Evolutionary conservation across 139 green algal species (phyloP).

Genomic region (Picochlorum sp.): DNA sequence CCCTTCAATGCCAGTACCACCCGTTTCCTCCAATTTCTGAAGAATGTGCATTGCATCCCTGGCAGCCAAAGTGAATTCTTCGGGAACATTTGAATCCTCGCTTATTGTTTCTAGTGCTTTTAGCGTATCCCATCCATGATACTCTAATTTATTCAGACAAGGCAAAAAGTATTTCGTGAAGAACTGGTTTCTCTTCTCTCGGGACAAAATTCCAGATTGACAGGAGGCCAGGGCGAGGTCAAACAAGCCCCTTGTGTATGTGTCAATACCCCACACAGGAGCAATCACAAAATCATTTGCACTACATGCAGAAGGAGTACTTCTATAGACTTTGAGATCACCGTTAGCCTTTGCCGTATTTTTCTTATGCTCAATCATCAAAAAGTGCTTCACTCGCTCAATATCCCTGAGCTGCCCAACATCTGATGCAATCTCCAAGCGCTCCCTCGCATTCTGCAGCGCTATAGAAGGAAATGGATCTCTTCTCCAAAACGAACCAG

Average conservation of each 20-base stretch:
- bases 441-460: neutral
- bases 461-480: neutral
- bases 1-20: slow-evolving; percentile 34
- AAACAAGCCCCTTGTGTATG: slow-evolving; percentile 44
- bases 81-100: neutral
- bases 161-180: slow-evolving; percentile 54
- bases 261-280: slow-evolving; percentile 72
- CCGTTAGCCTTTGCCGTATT: too few species aligned
- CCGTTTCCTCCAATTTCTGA: slow-evolving; percentile 8
- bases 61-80: neutral
- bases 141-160: slow-evolving; percentile 39
- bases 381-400: neutral
- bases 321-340: neutral
- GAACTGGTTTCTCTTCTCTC: slow-evolving; percentile 23
- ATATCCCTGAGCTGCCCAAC: neutral
- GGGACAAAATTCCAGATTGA: neutral
- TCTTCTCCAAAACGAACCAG: slow-evolving; percentile 1
- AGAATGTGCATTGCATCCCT: slow-evolving; percentile 2
- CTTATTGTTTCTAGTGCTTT: slow-evolving; percentile 9
- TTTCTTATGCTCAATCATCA: neutral
- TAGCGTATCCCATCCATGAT: slow-evolving; percentile 16
- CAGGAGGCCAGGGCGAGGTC: slow-evolving; percentile 6
- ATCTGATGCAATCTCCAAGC: neutral
- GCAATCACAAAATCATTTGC: slow-evolving; percentile 34
- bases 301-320: neutral